phyloP scores from a whole-genome alignment of 352 stramenopile species.

The Globisporangium radiosum region DNA sequence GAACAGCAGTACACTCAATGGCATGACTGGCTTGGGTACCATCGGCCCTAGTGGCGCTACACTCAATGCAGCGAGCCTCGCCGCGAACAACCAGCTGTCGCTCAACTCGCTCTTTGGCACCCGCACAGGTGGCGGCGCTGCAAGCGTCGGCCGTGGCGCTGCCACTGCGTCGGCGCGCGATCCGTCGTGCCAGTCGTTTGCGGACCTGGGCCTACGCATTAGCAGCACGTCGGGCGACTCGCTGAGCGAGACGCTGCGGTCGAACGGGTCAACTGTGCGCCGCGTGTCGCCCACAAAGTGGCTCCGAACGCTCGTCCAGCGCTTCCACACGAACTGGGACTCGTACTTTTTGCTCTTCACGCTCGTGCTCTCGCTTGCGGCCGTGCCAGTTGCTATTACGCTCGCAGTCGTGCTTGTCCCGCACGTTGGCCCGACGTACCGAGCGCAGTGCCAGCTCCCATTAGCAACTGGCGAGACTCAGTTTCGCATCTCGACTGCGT shows the following conservation, averaged over 20 bases:
- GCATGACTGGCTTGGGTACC: no score
- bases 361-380: conserved; percentile 41
- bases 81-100: conserved; percentile 8
- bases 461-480: conserved; percentile 14
- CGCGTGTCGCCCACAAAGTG: conserved; percentile 6
- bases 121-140: background rate
- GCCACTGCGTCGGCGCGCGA: conserved; percentile 9
- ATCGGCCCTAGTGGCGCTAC: background rate
- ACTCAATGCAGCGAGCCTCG: conserved; percentile 1
- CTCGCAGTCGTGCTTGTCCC: conserved; percentile 23
- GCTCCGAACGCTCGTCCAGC: conserved; percentile 39
- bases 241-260: conserved; percentile 8
- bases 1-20: background rate
- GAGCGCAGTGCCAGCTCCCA: conserved; percentile 33
- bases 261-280: conserved; percentile 6
- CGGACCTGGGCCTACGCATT: conserved; percentile 9
- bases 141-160: conserved; percentile 3
- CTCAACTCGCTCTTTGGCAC: conserved; percentile 9
- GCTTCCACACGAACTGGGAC: conserved; percentile 66
- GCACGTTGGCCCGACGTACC: conserved; percentile 21
- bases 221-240: conserved; percentile 13
- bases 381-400: conserved; percentile 33
- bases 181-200: conserved; percentile 19
- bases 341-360: conserved; percentile 58
- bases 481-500: conserved; percentile 30